phyloP scores from a whole-genome alignment of 1,284 basidiomycete species.

The Stygiomarasmius scandens region DNA sequence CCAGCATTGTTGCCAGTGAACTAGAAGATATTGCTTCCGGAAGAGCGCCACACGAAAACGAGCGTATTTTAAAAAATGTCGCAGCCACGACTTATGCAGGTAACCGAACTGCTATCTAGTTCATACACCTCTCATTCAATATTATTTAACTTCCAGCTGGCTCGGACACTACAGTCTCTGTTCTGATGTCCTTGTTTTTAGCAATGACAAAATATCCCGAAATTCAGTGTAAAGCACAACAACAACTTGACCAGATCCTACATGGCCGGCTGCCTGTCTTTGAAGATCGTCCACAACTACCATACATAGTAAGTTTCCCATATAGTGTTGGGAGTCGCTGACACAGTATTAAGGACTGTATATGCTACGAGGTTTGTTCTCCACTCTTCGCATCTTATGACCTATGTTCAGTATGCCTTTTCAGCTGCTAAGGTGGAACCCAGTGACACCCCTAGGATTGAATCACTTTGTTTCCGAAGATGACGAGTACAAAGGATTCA shows the following conservation, averaged over 20 bases:
- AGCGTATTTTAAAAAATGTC: constrained; percentile 41
- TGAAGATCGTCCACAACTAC: constrained; percentile 35
- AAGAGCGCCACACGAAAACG: constrained; percentile 26
- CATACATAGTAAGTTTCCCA: constrained; percentile 33
- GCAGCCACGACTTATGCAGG: constrained; percentile 47
- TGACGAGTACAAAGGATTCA: constrained; percentile 45
- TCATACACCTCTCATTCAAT: too few species aligned
- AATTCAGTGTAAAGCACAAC: constrained; percentile 37
- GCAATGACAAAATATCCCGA: constrained; percentile 40
- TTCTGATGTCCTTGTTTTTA: constrained; percentile 39
- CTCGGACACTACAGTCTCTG: constrained; percentile 36
- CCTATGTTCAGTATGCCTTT: constrained; percentile 5
- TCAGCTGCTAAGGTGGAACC: constrained; percentile 46
- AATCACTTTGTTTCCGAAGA: constrained; percentile 40
- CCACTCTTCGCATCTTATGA: neutral
- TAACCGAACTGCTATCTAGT: constrained; percentile 16
- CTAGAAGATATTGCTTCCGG: constrained; percentile 33
- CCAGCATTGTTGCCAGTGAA: constrained; percentile 40
- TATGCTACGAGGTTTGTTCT: constrained; percentile 35
- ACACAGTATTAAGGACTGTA: constrained; percentile 26
- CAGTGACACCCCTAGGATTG: constrained; percentile 43
- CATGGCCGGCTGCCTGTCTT: constrained; percentile 38
- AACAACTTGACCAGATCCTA: constrained; percentile 36
- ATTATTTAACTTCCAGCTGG: constrained; percentile 24
- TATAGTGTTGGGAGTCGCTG: neutral